Evolutionary conservation across 768 basidiomycete genomes (phyloP).

Genomic region (Lactifluus piperatus): DNA sequence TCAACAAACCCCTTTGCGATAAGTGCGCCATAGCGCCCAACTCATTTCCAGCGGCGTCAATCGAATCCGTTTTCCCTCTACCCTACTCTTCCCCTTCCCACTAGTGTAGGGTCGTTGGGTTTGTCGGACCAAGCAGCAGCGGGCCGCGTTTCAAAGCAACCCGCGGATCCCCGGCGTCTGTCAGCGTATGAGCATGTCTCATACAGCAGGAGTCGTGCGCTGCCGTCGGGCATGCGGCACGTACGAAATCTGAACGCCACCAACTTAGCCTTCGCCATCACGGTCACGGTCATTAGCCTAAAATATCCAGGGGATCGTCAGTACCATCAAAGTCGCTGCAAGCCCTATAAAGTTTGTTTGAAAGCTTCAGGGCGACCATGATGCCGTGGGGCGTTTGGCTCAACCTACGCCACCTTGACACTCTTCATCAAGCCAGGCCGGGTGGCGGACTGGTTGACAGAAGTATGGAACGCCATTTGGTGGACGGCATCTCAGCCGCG

Average conservation of each 20-base stretch:
- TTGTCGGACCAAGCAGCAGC: background rate
- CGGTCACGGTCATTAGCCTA: too few species aligned
- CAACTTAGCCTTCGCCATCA: background rate
- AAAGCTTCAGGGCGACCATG: background rate
- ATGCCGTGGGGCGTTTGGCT: background rate
- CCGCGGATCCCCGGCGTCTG: constrained; percentile 11
- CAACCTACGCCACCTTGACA: background rate
- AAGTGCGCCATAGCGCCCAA: background rate
- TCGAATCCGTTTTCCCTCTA: background rate
- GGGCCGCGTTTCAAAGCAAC: constrained; percentile 12
- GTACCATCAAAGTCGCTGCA: background rate
- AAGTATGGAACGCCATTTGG: background rate
- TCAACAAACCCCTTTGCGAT: constrained; percentile 6
- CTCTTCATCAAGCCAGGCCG: background rate
- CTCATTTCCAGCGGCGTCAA: background rate
- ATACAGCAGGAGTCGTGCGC: background rate
- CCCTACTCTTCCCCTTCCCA: background rate
- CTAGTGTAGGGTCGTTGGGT: background rate
- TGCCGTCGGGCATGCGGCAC: background rate
- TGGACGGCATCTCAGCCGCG: constrained; percentile 1
- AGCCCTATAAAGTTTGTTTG: background rate
- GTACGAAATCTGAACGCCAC: background rate
- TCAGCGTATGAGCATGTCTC: background rate
- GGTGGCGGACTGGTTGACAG: constrained; percentile 5
- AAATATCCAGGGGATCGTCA: background rate